These are phyloP conservation scores for Pseudocercospora pini-densiflorae DNA, from an alignment of 2,329 filamentous ascomycete genomes.

Conservation along the genomic window DNA sequence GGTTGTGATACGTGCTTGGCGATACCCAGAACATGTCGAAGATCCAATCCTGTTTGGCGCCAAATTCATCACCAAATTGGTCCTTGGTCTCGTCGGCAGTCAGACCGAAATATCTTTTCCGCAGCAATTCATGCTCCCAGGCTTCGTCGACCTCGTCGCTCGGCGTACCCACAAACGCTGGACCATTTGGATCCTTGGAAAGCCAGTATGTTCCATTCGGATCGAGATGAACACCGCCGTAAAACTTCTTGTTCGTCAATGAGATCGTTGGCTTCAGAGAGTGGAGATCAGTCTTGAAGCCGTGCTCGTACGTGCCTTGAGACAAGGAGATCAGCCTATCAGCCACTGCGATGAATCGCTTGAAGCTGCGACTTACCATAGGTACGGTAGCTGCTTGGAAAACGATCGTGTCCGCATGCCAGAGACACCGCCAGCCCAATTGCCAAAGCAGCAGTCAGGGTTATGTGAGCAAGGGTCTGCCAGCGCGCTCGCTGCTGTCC, in stretches of 20 bases:
- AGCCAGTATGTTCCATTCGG: constrained; percentile 5
- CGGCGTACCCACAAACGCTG: background rate
- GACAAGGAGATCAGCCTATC: too few species aligned
- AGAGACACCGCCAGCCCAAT: background rate
- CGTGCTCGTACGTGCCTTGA: constrained; percentile 2
- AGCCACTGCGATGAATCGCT: background rate
- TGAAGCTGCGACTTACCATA: background rate
- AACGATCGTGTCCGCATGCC: constrained; percentile 2
- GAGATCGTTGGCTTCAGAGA: constrained; percentile 3
- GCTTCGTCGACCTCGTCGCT: background rate
- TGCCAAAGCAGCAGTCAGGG: background rate
- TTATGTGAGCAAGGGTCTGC: background rate
- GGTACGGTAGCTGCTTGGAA: background rate
- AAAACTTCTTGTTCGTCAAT: background rate
- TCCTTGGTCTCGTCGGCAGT: background rate
- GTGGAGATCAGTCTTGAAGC: constrained; percentile 4
- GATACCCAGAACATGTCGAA: constrained; percentile 7
- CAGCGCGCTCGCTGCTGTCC: background rate
- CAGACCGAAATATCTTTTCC: background rate
- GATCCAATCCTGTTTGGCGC: background rate
- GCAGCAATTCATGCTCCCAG: background rate
- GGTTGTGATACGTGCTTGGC: constrained; percentile 1
- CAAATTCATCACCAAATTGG: background rate
- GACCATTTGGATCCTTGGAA: background rate
- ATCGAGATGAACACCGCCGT: constrained; percentile 3